phyloP scores from a whole-genome alignment of 2,329 filamentous ascomycete genomes.

The Aspergillus tubingensis region DNA sequence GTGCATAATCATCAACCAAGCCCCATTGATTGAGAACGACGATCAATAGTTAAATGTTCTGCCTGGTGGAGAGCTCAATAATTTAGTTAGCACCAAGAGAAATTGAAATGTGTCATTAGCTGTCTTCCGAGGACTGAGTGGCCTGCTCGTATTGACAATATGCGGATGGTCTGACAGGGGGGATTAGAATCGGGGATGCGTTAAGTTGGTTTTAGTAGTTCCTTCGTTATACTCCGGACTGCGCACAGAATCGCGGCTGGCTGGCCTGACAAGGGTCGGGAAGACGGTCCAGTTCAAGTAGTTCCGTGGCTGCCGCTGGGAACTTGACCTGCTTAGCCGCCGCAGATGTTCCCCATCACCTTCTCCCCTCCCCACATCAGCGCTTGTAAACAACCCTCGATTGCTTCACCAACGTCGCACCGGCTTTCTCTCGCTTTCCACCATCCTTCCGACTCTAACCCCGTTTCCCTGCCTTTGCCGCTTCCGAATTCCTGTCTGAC shows the following conservation, averaged over 20 bases:
- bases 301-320: constrained; percentile 7
- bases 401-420: neutral
- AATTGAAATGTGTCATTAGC: neutral
- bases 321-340: constrained; percentile 11
- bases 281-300: neutral
- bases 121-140: neutral
- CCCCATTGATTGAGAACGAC: neutral
- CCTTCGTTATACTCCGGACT: neutral
- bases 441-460: neutral
- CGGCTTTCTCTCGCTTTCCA: neutral
- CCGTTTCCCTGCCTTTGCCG: neutral
- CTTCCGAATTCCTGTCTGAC: neutral
- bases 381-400: constrained; percentile 11
- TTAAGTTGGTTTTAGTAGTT: neutral
- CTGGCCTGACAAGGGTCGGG: neutral
- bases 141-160: neutral
- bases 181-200: neutral
- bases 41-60: neutral
- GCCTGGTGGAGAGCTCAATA: neutral
- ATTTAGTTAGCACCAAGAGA: too few species aligned
- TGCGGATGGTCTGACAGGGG: neutral
- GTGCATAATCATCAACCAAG: neutral
- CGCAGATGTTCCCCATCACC: constrained; percentile 5
- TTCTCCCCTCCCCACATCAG: constrained; percentile 15
- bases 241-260: neutral